Evolutionary conservation across 306 rosid species (phyloP), one percentile per base, ranked within the genome.

Genomic region (Lablab purpureus): DNA sequence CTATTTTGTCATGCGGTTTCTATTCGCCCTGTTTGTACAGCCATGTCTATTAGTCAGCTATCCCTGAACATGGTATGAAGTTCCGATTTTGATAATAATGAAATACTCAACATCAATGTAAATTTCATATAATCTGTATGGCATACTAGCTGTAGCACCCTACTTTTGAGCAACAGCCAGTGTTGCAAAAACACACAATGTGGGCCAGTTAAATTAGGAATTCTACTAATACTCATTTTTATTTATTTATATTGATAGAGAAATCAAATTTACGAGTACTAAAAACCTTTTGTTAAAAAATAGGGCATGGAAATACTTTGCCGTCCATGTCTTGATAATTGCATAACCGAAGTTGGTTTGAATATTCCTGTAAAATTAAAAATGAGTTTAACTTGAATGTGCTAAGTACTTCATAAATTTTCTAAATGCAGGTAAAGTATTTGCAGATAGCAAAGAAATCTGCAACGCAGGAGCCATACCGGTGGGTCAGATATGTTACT

Each of bases 401-500:
- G 21, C 46, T 4, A 34, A 34, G 63, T 70, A 59, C 47, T 76
- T 58, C 27, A 41, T 77, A 49, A 74, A 15, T 74, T 84, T 66
- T 58, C 69, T 54, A 68, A 66, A 63, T 86, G 87, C 93, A 92
- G 97, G 97, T 90, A 65, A 92, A 90, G 67, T 90, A 89, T 87
- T 86, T 92, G 91, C 97, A 92, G 83, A 92, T 92, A 90, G 87
- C 91, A 32, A 92, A 92, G 88, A 92, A 92, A 75, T 85, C 85
- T 69, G 92, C 82, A 65, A 80, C 82, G 22, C 86, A 83, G 47
- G 93, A 92, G 81, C 97, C 97, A 55, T 89, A 89, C 75, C 86
- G 95, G 68, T 92, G 97, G 97, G 93, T 92, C 77, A 92, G 97
- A 89, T 92, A 89, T 75, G 95, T 92, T 51, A 90, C 97, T 14